These are phyloP conservation scores for Colletotrichum siamense DNA, from an alignment of 2,329 filamentous ascomycete genomes.

Conservation along the genomic window DNA sequence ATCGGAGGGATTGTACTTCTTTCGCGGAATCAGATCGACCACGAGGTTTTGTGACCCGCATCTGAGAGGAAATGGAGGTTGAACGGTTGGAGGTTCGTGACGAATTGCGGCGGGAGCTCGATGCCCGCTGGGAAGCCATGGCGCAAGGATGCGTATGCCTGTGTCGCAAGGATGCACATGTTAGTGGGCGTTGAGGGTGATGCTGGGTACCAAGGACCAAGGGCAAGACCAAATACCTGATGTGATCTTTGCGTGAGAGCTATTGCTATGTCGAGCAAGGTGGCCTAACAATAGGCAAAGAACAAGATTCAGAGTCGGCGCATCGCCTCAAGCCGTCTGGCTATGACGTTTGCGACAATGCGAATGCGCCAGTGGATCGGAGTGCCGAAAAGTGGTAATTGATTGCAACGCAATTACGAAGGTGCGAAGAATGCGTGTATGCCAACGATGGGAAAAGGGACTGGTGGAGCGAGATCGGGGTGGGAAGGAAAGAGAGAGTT, in stretches of 20 bases:
- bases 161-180: background rate
- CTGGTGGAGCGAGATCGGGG: background rate
- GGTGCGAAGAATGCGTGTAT: background rate
- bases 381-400: background rate
- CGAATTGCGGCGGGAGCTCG: background rate
- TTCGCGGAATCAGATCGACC: background rate
- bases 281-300: background rate
- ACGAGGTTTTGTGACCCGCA: background rate
- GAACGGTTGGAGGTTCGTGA: background rate
- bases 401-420: background rate
- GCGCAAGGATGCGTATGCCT: background rate
- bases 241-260: background rate
- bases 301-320: background rate
- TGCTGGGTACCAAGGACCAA: background rate
- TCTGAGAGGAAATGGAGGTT: background rate
- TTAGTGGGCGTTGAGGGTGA: background rate
- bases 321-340: background rate
- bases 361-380: background rate
- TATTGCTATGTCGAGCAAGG: background rate
- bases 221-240: background rate
- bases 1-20: background rate
- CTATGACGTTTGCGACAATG: slow-evolving; percentile 18
- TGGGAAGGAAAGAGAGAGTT: background rate
- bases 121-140: slow-evolving; percentile 2
- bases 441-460: background rate